Conservation (phyloP, 176 grass and related monocot genomes). For the sorghum (Sorghum bicolor) region DNA sequence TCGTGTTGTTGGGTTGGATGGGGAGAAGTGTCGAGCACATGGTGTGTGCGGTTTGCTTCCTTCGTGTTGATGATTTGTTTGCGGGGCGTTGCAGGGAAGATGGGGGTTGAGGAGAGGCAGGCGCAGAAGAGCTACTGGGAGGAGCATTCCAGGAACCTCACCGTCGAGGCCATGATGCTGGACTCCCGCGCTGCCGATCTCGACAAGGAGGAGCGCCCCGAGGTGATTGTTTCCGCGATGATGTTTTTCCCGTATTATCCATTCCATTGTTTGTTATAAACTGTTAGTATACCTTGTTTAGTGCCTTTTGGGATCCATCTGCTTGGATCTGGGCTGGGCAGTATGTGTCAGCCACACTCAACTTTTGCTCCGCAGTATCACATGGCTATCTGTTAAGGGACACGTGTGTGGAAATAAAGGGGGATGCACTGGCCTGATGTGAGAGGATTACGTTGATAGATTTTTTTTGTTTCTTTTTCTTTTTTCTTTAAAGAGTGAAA, state of each 20-base stretch:
- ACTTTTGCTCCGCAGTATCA: background rate
- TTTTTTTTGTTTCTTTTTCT: background rate
- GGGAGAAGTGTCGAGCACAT: constrained; percentile 28
- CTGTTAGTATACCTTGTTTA: background rate
- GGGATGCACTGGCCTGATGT: background rate
- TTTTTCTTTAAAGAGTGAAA: background rate
- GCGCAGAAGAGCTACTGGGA: constrained; percentile 96
- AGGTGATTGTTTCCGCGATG: constrained; percentile 42
- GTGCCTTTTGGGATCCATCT: background rate
- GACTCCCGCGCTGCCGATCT: constrained; percentile 86
- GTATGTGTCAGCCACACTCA: background rate
- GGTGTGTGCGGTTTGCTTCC: background rate
- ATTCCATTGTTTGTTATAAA: background rate
- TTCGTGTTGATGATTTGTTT: background rate
- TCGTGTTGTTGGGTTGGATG: background rate
- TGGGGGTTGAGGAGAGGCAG: constrained; percentile 56
- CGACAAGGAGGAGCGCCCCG: constrained; percentile 91
- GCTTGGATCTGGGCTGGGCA: background rate
- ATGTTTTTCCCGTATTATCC: background rate
- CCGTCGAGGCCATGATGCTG: constrained; percentile 99
- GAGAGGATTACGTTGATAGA: background rate
- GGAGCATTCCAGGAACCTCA: constrained; percentile 93
- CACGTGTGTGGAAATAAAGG: background rate
- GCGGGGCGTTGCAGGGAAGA: constrained; percentile 13
- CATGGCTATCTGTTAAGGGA: no score